A percentile compares a stretch with the other conserved stretches of the same genome.
Conservation (phyloP, 192 early-diverging fungal genomes). For the Gigaspora rosea region DNA sequence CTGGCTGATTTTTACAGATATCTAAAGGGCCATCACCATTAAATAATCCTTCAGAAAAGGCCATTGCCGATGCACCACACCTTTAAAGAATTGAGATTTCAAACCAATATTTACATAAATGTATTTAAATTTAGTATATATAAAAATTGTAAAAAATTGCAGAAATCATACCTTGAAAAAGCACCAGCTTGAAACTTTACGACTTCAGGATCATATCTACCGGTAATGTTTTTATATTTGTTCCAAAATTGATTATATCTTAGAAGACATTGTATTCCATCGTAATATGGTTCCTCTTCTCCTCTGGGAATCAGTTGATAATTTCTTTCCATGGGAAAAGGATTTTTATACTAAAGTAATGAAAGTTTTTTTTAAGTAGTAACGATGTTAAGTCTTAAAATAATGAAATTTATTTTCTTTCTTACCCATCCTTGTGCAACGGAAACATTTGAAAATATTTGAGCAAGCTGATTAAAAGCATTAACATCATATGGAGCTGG, state of each 20-base stretch:
- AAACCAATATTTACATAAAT: background rate
- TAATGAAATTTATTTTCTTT: background rate
- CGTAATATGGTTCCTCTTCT: too few species aligned
- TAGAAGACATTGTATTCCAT: too few species aligned
- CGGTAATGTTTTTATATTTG: too few species aligned
- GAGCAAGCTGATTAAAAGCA: background rate
- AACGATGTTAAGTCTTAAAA: background rate
- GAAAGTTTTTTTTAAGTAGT: background rate
- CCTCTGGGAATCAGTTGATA: too few species aligned
- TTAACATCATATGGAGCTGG: background rate
- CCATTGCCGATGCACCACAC: background rate
- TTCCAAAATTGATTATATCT: too few species aligned
- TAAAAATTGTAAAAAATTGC: too few species aligned
- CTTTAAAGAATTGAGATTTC: background rate
- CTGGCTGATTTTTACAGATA: background rate
- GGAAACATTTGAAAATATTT: background rate
- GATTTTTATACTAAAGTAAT: slow-evolving; percentile 3
- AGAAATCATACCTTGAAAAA: background rate
- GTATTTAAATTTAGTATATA: background rate
- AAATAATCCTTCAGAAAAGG: slow-evolving; percentile 10
- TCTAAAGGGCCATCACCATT: background rate
- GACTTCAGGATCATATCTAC: too few species aligned
- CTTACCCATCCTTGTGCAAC: background rate
- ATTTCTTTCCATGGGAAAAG: background rate
- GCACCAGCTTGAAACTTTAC: background rate